phyloP scores from a whole-genome alignment of 1,284 basidiomycete genomes.

The Leccinum laetum region DNA sequence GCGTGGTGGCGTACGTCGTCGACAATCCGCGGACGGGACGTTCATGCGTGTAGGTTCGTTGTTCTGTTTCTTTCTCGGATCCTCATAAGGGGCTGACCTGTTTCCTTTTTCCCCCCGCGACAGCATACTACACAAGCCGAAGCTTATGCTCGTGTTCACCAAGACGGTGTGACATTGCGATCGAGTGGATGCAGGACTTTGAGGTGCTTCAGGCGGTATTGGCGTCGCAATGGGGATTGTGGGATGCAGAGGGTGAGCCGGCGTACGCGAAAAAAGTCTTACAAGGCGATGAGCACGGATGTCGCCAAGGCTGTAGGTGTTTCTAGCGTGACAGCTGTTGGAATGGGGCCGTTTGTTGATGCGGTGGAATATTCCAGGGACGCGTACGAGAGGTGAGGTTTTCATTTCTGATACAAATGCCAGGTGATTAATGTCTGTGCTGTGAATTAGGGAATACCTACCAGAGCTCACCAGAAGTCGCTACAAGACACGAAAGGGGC shows the following conservation, averaged over 20 bases:
- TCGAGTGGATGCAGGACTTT: constrained; percentile 99
- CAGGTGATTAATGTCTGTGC: constrained; percentile 11
- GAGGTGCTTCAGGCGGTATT: constrained; percentile 83
- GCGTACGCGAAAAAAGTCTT: constrained; percentile 99
- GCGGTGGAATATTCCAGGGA: constrained; percentile 86
- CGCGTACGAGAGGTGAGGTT: constrained; percentile 83
- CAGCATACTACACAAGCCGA: constrained; percentile 98
- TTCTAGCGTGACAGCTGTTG: constrained; percentile 92
- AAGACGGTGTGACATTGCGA: constrained; percentile 92
- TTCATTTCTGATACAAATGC: background rate
- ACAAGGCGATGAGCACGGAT: constrained; percentile 50
- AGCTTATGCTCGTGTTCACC: constrained; percentile 88
- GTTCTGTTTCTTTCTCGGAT: too few species aligned
- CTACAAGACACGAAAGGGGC: constrained; percentile 74
- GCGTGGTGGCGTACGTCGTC: too few species aligned
- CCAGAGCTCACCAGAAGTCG: constrained; percentile 80
- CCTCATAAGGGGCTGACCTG: too few species aligned
- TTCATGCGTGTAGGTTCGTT: too few species aligned
- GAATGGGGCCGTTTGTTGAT: constrained; percentile 88
- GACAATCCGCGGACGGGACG: too few species aligned
- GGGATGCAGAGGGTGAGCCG: constrained; percentile 85
- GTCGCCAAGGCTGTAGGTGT: constrained; percentile 88
- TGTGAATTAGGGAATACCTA: constrained; percentile 74
- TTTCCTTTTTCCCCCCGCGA: too few species aligned
- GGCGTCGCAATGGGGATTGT: constrained; percentile 60